Conservation (phyloP, 306 rosid species). For the Bauhinia variegata region DNA sequence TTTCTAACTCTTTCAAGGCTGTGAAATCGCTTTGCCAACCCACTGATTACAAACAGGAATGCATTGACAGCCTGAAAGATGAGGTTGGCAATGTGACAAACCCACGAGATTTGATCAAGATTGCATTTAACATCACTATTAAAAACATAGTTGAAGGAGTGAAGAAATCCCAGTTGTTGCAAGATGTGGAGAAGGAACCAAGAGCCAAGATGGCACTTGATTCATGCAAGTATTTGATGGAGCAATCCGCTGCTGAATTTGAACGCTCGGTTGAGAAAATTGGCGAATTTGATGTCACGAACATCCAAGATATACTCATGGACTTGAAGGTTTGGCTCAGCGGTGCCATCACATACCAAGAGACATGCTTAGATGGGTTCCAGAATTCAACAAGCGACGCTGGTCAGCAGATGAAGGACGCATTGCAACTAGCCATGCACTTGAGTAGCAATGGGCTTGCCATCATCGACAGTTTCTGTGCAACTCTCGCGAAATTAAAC, state of each 20-base stretch:
- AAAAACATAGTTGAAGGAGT: constrained; percentile 34
- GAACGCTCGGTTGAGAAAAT: constrained; percentile 17
- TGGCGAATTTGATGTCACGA: constrained; percentile 27
- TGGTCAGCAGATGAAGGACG: constrained; percentile 31
- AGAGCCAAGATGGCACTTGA: constrained; percentile 63
- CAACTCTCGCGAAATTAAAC: constrained; percentile 25
- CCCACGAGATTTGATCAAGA: constrained; percentile 55
- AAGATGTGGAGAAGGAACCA: constrained; percentile 56
- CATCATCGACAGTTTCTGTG: constrained; percentile 54
- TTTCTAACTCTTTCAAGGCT: constrained; percentile 50
- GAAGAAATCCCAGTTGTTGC: constrained; percentile 38
- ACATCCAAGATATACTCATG: constrained; percentile 31
- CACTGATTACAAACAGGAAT: constrained; percentile 64
- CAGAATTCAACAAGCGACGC: constrained; percentile 43
- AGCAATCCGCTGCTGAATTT: constrained; percentile 39
- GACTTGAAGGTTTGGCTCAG: constrained; percentile 52
- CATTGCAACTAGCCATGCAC: constrained; percentile 33
- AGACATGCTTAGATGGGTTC: constrained; percentile 44
- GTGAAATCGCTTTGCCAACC: constrained; percentile 59
- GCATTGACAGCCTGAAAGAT: constrained; percentile 41
- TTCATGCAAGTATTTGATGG: constrained; percentile 59
- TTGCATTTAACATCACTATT: constrained; percentile 54
- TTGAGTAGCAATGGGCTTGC: constrained; percentile 56
- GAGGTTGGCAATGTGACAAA: constrained; percentile 50
- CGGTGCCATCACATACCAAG: constrained; percentile 53